phyloP scores from a whole-genome alignment of 2,329 filamentous ascomycete species.

The Fusarium sp. region DNA sequence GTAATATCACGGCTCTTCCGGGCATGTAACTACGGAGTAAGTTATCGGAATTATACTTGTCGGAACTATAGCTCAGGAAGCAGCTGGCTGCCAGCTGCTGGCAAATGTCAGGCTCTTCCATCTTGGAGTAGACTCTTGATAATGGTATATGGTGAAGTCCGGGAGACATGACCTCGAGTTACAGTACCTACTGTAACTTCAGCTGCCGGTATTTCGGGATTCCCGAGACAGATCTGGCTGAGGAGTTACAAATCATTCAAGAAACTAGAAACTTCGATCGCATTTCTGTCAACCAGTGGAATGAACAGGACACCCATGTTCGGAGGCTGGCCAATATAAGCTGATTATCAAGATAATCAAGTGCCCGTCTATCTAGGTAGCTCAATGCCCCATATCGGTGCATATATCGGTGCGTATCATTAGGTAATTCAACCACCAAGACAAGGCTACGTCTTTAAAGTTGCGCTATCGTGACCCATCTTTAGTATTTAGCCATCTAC shows the following conservation, averaged over 20 bases:
- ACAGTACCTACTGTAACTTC: neutral
- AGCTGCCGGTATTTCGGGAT: neutral
- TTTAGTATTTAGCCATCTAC: conserved; percentile 20
- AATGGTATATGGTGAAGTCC: neutral
- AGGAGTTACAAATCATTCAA: conserved; percentile 6
- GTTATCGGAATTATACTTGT: no score
- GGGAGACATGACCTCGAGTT: neutral
- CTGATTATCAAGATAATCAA: conserved; percentile 30
- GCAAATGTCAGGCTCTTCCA: neutral
- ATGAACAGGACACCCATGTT: neutral
- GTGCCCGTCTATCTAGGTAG: neutral
- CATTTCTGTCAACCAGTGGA: neutral
- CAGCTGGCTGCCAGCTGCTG: no score
- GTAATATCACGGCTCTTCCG: neutral
- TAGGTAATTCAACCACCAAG: neutral
- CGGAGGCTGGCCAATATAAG: neutral
- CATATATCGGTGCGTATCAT: neutral
- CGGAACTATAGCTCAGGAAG: no score
- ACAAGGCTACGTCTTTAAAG: neutral
- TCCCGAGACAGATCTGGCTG: neutral
- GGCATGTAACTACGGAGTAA: no score
- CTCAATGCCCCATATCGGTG: neutral
- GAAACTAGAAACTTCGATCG: neutral
- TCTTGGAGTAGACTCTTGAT: neutral
- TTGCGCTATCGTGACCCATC: neutral